These are phyloP conservation scores for Rhododendron simsii DNA, from an alignment of 148 eudicot genomes.

Conservation along the genomic window DNA sequence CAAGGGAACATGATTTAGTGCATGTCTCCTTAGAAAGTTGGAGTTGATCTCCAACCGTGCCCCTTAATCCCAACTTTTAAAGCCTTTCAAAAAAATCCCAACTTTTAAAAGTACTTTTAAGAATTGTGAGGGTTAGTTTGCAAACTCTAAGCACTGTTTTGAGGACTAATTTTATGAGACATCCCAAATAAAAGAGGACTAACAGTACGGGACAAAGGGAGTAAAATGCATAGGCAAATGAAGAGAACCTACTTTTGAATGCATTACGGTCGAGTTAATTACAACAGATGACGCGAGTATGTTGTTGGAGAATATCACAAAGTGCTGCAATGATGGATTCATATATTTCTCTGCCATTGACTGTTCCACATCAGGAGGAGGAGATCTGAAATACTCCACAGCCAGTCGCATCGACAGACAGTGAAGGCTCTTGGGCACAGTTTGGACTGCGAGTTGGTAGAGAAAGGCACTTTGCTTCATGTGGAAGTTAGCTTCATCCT, in stretches of 20 bases:
- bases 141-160: background rate
- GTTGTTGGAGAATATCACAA: constrained; percentile 80
- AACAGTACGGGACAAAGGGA: background rate
- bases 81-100: background rate
- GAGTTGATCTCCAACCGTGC: background rate
- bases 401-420: constrained; percentile 91
- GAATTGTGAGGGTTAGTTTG: background rate
- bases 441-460: constrained; percentile 88
- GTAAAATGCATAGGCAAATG: constrained; percentile 1
- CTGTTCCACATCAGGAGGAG: constrained; percentile 42
- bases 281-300: constrained; percentile 79
- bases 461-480: constrained; percentile 96
- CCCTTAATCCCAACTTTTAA: background rate
- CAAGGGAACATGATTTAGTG: background rate
- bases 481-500: constrained; percentile 93
- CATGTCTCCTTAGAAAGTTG: background rate
- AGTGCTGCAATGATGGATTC: constrained; percentile 69
- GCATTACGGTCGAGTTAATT: constrained; percentile 80
- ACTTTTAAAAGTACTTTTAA: background rate
- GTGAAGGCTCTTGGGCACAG: constrained; percentile 93
- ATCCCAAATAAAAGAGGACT: background rate
- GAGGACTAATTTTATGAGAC: background rate
- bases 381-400: constrained; percentile 68
- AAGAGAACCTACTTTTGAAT: constrained; percentile 62
- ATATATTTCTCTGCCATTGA: constrained; percentile 38